A percentile compares a stretch with the other conserved stretches of the same genome.
Conservation (phyloP, 352 stramenopile genomes). For the Globisporangium radiosum region DNA sequence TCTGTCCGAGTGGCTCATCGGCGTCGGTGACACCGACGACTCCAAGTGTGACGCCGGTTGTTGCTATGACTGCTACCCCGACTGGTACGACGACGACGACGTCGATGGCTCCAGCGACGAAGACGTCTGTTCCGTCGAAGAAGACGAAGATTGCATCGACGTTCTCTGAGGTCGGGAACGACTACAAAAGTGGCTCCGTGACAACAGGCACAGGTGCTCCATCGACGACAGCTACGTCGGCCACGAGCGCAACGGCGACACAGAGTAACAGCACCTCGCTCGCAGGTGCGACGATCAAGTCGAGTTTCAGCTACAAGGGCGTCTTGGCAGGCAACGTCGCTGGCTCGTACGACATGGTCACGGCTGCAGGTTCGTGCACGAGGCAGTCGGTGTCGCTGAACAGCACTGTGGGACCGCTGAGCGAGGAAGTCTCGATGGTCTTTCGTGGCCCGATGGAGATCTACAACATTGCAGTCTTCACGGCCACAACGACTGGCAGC, state of each 20-base stretch:
- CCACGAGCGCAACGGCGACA: neutral
- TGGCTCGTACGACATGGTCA: slow-evolving; percentile 42
- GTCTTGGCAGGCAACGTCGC: slow-evolving; percentile 28
- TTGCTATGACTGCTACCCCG: neutral
- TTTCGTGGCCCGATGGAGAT: slow-evolving; percentile 60
- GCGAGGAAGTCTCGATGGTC: slow-evolving; percentile 47
- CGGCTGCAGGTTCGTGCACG: slow-evolving; percentile 22
- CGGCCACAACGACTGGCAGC: slow-evolving; percentile 7
- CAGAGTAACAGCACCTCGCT: slow-evolving; percentile 19
- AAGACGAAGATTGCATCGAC: slow-evolving; percentile 1
- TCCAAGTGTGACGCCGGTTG: neutral
- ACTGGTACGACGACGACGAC: slow-evolving; percentile 3
- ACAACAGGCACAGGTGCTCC: slow-evolving; percentile 1
- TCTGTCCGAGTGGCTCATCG: slow-evolving; percentile 27
- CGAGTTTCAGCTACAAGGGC: slow-evolving; percentile 39
- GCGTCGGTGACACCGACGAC: slow-evolving; percentile 7
- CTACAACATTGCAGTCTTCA: slow-evolving; percentile 53
- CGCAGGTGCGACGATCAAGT: slow-evolving; percentile 35
- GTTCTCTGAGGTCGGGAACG: slow-evolving; percentile 14
- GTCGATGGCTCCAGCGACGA: slow-evolving; percentile 1
- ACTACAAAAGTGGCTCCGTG: slow-evolving; percentile 12
- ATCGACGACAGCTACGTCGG: neutral
- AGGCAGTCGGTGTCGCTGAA: slow-evolving; percentile 26
- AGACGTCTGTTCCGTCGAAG: slow-evolving; percentile 2
- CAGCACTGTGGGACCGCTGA: slow-evolving; percentile 37